Conservation (phyloP, 805 yeast genomes). For the Metschnikowia kunwiensis region DNA sequence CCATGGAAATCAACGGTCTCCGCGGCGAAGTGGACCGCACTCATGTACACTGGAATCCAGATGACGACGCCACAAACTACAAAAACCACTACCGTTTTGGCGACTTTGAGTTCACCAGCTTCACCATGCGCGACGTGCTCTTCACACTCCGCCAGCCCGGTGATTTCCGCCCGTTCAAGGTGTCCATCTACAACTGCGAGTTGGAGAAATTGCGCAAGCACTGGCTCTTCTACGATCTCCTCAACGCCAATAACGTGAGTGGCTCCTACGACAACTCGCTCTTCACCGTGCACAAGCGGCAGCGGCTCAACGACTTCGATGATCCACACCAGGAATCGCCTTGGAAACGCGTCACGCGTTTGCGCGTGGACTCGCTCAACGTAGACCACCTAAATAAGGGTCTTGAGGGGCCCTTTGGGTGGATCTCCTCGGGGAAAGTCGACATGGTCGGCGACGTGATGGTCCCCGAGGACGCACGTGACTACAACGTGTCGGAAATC, state of each 20-base stretch:
- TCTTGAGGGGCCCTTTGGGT: slow-evolving; percentile 91
- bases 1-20: slow-evolving; percentile 71
- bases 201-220: slow-evolving; percentile 78
- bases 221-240: slow-evolving; percentile 86
- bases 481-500: slow-evolving; percentile 46
- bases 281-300: slow-evolving; percentile 85
- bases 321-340: slow-evolving; percentile 24
- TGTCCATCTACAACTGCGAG: slow-evolving; percentile 85
- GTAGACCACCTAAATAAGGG: slow-evolving; percentile 91
- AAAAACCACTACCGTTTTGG: slow-evolving; percentile 74
- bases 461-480: slow-evolving; percentile 65
- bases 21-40: slow-evolving; percentile 93
- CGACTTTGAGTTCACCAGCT: slow-evolving; percentile 86
- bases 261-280: slow-evolving; percentile 93
- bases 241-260: slow-evolving; percentile 79
- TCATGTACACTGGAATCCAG: slow-evolving; percentile 76
- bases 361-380: slow-evolving; percentile 79
- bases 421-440: slow-evolving; percentile 91
- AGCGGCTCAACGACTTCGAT: slow-evolving; percentile 49
- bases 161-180: slow-evolving; percentile 77
- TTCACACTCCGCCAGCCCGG: slow-evolving; percentile 80
- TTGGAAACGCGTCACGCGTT: slow-evolving; percentile 66
- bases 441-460: slow-evolving; percentile 90
- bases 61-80: slow-evolving; percentile 81
- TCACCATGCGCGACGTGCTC: slow-evolving; percentile 79